Base-by-base conservation (phyloP, 1,284 basidiomycete genomes). In the Irpex sp. region DNA sequence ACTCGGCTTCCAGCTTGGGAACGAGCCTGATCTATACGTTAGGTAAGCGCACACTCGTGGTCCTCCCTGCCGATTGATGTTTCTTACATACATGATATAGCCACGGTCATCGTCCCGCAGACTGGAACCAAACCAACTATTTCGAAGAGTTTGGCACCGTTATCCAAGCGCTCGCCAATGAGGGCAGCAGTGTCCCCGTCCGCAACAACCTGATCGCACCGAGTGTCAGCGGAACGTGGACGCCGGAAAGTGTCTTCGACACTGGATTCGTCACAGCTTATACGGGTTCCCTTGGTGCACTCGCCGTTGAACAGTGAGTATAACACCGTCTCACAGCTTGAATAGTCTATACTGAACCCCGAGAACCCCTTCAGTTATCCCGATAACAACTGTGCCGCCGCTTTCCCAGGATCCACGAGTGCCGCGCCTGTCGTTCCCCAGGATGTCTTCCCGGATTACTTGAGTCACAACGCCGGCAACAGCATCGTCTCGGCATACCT, bases 11-110 rank as follows among this genome's bases (percentile, higher is more conserved):
- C 83, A 87, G 71, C 80, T 79, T 5, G 88, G 85, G 3, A 92
- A 92, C 71, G 89, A 92, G 72, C 90, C 89, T 9, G 89, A 91
- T 75, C 76, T 91, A 62, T 91, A 84, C 70, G 71, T 70, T 4
- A 67, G 54, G 72, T 74, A 59, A 58, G 72, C 64, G 21, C n/a
- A 5, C 51, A 31, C 5, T 3, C 15, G 26, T 8, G 61, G 5
- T 11, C 17, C 17, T 2, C 38, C 44, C 19, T 34, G 36, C 31
- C 26, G 2, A 26, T 9, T 37, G 2, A 15, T 6, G 21, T 26
- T 26, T 11, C 58, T 37, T 11, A 21, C 59, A 13, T 11, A 4
- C 11, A n/a, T 26, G 36, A 11, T 21, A 6, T 26, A 71, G 72
- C 60, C 80, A 76, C 54, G 73, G 64, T 8, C 75, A 75, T 57